Evolutionary conservation across 2,329 filamentous ascomycete species (phyloP).

Genomic region (Hirsutella rhossiliensis): DNA sequence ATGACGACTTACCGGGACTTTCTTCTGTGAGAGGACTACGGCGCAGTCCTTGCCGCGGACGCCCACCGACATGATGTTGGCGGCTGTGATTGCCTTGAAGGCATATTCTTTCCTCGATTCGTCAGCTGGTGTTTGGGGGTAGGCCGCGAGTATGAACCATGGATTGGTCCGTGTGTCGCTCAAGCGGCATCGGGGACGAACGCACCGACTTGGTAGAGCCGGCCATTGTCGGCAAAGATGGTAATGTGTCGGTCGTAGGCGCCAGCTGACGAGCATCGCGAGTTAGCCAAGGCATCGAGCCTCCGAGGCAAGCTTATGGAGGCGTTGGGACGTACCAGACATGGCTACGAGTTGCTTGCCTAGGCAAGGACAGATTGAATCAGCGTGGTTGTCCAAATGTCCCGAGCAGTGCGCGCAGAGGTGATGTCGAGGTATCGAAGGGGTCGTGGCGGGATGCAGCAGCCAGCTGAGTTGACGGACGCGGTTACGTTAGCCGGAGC

Average conservation of each 20-base stretch:
- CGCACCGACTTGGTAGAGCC: constrained; percentile 98
- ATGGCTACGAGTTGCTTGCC: constrained; percentile 27
- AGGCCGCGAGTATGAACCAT: too few relatives aligned
- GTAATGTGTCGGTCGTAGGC: constrained; percentile 98
- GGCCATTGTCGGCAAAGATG: constrained; percentile 98
- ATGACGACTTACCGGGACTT: constrained; percentile 73
- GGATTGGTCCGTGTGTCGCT: background rate
- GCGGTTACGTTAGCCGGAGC: constrained; percentile 36
- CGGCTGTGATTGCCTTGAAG: constrained; percentile 98
- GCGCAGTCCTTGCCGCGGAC: constrained; percentile 94
- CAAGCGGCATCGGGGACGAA: constrained; percentile 12
- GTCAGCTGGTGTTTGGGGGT: background rate
- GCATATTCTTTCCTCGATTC: constrained; percentile 72
- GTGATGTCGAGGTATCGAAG: constrained; percentile 3
- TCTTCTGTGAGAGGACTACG: constrained; percentile 97
- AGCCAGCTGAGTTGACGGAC: constrained; percentile 11
- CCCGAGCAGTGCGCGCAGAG: background rate
- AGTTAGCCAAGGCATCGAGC: constrained; percentile 13
- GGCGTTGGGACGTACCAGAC: constrained; percentile 32
- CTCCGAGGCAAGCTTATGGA: constrained; percentile 1
- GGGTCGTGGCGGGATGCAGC: background rate
- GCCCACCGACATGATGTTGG: constrained; percentile 97
- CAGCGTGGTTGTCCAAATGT: background rate
- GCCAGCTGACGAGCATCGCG: constrained; percentile 31
- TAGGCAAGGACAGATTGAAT: constrained; percentile 5